phyloP scores from a whole-genome alignment of 345 rosid genomes.

The Diplotaxis tenuifolia region DNA sequence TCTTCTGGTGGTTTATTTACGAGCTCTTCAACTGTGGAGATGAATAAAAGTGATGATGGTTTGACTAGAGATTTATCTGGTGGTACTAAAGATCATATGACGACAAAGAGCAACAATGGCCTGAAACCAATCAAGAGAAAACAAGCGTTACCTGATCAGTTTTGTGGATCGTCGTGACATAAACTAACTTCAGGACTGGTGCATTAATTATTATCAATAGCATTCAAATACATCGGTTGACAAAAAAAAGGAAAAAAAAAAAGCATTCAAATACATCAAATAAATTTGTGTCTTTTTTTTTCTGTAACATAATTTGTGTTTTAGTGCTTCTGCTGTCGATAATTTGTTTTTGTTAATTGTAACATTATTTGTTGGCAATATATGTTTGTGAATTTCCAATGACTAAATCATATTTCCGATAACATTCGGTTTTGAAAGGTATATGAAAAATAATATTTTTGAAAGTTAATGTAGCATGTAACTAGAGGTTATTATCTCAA shows the following conservation, averaged over 20 bases:
- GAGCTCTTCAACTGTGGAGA: conserved; percentile 46
- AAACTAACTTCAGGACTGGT: not conserved
- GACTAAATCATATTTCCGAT: not conserved
- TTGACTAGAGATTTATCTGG: conserved; percentile 24
- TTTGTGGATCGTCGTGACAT: conserved; percentile 38
- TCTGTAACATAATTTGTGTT: too few species aligned
- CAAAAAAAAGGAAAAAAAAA: too few species aligned
- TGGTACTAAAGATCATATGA: conserved; percentile 46
- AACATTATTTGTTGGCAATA: not conserved
- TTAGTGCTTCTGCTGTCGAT: not conserved
- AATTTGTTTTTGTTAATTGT: not conserved
- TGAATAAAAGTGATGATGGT: conserved; percentile 34
- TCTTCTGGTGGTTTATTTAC: conserved; percentile 39
- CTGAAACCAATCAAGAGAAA: conserved; percentile 41
- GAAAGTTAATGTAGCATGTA: not conserved
- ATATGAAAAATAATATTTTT: not conserved
- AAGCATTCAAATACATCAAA: not conserved
- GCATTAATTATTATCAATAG: not conserved
- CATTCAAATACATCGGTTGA: conserved; percentile 1
- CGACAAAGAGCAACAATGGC: conserved; percentile 29
- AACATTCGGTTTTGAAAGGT: not conserved
- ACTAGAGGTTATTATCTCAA: too few species aligned
- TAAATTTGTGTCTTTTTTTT: too few species aligned
- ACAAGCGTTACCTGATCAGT: conserved; percentile 43
- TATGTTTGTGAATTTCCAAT: not conserved